Base-by-base conservation (phyloP, 2,329 filamentous ascomycete species). In the Dothideomycetes sp. region DNA sequence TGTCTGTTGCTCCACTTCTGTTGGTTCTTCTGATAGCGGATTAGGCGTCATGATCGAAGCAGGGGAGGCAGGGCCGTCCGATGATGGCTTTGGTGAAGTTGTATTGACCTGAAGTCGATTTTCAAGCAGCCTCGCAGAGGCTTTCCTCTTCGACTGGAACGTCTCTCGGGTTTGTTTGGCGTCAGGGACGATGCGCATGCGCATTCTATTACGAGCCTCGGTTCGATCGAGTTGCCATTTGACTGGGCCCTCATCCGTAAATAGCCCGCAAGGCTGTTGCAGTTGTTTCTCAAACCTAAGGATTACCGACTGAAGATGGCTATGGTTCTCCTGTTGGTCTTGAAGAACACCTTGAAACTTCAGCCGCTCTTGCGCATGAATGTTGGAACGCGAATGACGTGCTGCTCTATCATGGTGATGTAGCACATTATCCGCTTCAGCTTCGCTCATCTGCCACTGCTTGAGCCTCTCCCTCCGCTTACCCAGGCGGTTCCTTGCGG, bases 141-240 rank as follows among this genome's bases (percentile, higher is more conserved):
- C 66, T 52, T 79, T 85, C 34, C 84, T 72, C 59, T 94, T 96
- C 0, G 91, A 86, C 49, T 88, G 84, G 52, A 88, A 94, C 34
- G 82, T 76, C 41, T 84, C 78, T 39, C 79, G 72, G 17, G 77
- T 72, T 1, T 72, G 68, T 0, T 75, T 73, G 41, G 76, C 75
- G 55, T 95, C 88, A 1, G 88, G 84, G 1, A 95, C 70, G 37
- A 94, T 75, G 19, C 91, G 78, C 51, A 94, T 70, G 12, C 93
- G 79, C 86, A 96, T 96, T 14, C 93, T 80, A 57, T 95, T 94
- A 9, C 88, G 80, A 9, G 91, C 89, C 64, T 98, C 91, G 0
- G 91, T 96, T 52, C 93, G 81, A 55, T 98, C 91, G 11, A 98
- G 73, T 52, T 89, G 87, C 89, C 89, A 98, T 57, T 83, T 93